Evolutionary conservation across 257 asterid genomes (phyloP).

Genomic region (Solanum infundibuliforme): DNA sequence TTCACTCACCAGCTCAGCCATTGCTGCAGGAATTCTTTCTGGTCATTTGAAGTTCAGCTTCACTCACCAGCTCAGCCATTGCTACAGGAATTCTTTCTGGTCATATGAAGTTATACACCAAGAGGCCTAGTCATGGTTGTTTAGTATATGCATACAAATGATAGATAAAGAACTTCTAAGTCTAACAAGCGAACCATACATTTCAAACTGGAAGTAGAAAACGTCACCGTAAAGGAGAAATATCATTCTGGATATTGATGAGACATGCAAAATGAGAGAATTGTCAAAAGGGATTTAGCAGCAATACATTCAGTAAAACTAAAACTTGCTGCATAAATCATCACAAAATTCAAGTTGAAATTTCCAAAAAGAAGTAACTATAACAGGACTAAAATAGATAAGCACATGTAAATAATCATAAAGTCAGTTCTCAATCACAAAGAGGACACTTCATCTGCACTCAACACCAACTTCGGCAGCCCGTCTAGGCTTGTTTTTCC

Average conservation of each 20-base stretch:
- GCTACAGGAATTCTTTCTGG: not conserved
- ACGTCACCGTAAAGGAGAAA: not conserved
- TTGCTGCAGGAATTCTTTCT: not conserved
- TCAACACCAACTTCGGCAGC: slow-evolving; percentile 94
- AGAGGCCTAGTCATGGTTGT: not conserved
- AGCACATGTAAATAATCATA: not conserved
- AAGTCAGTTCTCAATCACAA: not conserved
- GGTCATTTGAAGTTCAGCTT: not conserved
- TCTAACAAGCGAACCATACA: not conserved
- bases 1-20: not conserved
- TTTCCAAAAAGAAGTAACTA: not conserved
- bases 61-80: too few species aligned
- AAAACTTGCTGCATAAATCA: not conserved
- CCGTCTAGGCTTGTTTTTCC: slow-evolving; percentile 85
- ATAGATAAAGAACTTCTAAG: not conserved
- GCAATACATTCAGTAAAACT: not conserved
- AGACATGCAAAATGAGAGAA: not conserved
- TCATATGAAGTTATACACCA: not conserved
- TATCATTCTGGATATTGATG: not conserved
- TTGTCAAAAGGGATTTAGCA: not conserved
- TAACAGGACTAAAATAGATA: not conserved
- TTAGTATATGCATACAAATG: not conserved
- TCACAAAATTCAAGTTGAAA: not conserved
- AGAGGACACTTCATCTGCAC: slow-evolving; percentile 34
- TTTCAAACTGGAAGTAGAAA: not conserved